Evolutionary conservation across 345 rosid genomes (phyloP), one percentile per base, ranked within the genome.

Genomic region (Citrus hindsii): DNA sequence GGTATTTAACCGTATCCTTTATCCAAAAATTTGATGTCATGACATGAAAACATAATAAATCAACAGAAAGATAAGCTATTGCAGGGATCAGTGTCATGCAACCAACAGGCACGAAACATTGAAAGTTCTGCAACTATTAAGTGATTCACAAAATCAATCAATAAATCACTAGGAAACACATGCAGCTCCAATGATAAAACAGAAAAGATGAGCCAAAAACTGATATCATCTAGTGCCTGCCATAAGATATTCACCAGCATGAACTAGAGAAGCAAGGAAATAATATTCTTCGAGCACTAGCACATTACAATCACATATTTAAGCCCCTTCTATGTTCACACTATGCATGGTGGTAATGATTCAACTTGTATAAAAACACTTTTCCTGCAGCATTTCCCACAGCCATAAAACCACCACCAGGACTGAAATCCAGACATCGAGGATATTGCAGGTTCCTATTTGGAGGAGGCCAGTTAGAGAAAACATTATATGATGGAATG

Each of bases 351-450:
- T 89, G 73, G 79, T 94, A 90, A 82, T 91, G 97, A 77, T 92
- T 97, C 85, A 96, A 80, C 91, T 92, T 96, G 82, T 90, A 95
- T 13, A 95, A 69, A 78, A 95, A 70, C 58, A 93, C 97, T 83
- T 94, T 91, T 37, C 98, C 96, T 3, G 92, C 90, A 21, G 96
- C 92, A 84, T 91, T 93, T 60, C 95, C 99, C 69, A 93, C 86
- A 8, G 94, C 99, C 94, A 92, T 87, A 85, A 93, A 95, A 25
- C 99, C 98, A 80, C 98, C 89, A 59, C 92, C 97, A 4, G 97
- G 99, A 76, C 97, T 95, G 83, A 93, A 92, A 83, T 95, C 98
- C 85, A 93, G n/a, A 76, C 97, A 90, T 5, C 92, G 91, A 56
- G 97, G 97, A 79, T 88, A 89, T 33, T 88, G 90, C 63, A 93